Evolutionary conservation across 352 stramenopile genomes (phyloP).

Genomic region (Phytophthora europaea): DNA sequence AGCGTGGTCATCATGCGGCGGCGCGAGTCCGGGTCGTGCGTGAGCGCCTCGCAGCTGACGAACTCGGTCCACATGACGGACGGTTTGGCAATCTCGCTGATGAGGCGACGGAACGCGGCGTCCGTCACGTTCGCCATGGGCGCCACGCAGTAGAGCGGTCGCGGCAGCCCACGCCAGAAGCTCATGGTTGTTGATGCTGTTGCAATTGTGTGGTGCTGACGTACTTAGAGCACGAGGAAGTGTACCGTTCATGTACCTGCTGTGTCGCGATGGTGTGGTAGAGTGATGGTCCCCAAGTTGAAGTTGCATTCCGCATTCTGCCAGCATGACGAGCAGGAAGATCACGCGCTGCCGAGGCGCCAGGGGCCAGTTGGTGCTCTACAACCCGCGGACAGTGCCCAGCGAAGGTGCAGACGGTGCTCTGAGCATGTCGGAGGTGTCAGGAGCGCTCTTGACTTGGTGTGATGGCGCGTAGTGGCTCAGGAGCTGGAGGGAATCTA

Average conservation of each 20-base stretch:
- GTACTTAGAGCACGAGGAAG: not conserved
- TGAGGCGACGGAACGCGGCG: conserved; percentile 72
- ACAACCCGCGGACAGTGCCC: conserved; percentile 64
- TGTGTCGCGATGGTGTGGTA: conserved; percentile 35
- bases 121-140: conserved; percentile 91
- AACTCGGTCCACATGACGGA: conserved; percentile 91
- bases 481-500: conserved; percentile 66
- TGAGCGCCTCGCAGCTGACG: conserved; percentile 86
- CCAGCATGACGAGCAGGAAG: conserved; percentile 31
- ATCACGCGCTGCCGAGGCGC: conserved; percentile 56
- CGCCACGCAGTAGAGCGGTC: conserved; percentile 84
- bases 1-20: conserved; percentile 84
- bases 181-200: conserved; percentile 19
- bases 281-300: conserved; percentile 49
- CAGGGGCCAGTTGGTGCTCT: conserved; percentile 60
- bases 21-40: conserved; percentile 64
- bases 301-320: conserved; percentile 41
- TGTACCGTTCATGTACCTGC: not conserved
- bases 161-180: conserved; percentile 75
- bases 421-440: not conserved
- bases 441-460: not conserved
- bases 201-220: conserved; percentile 19
- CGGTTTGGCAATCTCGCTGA: conserved; percentile 82
- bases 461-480: conserved; percentile 40
- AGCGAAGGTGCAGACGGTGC: conserved; percentile 42